Base-by-base conservation (phyloP, 305 asterid genomes). In the Euphrasia arctica region DNA sequence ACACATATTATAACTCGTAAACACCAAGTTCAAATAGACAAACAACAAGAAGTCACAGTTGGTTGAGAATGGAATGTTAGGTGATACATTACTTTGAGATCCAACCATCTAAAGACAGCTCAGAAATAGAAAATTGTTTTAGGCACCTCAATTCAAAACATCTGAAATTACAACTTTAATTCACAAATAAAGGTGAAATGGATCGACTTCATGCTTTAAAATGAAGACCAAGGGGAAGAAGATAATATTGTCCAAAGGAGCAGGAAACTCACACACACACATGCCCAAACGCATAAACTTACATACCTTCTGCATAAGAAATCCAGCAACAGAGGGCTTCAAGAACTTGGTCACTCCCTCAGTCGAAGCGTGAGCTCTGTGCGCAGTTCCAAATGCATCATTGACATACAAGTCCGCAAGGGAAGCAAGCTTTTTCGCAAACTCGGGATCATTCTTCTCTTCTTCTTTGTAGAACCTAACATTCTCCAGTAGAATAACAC, bases 291-390 rank as follows among this genome's bases (percentile, higher is more conserved):
- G 57, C 57, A 25, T 45, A 64, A 67, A 54, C 13, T 31, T 13
- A 25, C 74, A 47, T 63, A 84, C 95, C 85, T 87, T 87, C 70
- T 87, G 95, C 63, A 87, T 58, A 58, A 88, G 93, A 83, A 85
- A 88, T 27, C 93, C 95, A 63, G 90, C 85, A 72, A 85, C 87
- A n/a, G 95, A 75, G 43, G 95, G 95, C 76, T 85, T 88, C 83
- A 83, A 75, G 83, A 76, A 85, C 66, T 83, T 88, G 4, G 95
- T 79, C 13, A 88, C 93, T 62, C 90, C 95, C 77, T 85, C 90
- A 0, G 95, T 87, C 15, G 95, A 87, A 63, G 95, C 92, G 54
- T 87, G 95, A n/a, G 93, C 88, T 71, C 95, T 87, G 62, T 87
- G 95, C 56, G 95, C 92, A 55, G 91, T 84, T 25, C 92, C 95